Conservation (phyloP, 2,329 filamentous ascomycete species). For the Ascochyta koolunga region DNA sequence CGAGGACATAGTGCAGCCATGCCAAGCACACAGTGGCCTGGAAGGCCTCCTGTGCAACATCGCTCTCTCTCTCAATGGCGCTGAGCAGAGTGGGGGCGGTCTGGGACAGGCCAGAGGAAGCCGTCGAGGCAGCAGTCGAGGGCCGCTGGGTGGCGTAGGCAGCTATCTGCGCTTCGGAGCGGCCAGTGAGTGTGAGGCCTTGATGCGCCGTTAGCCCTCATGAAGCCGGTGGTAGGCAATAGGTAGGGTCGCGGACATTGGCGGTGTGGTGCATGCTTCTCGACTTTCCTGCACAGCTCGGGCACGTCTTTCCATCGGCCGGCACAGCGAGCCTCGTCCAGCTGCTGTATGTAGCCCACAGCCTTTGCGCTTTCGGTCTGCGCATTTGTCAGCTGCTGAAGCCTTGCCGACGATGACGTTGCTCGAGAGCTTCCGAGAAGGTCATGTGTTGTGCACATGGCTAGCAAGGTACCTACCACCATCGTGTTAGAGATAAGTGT, state of each 20-base stretch:
- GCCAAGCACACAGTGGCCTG: slow-evolving; percentile 84
- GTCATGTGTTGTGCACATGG: not conserved
- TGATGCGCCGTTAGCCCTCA: slow-evolving; percentile 25
- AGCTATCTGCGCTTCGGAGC: slow-evolving; percentile 55
- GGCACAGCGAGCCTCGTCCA: slow-evolving; percentile 87
- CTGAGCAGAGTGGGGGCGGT: slow-evolving; percentile 50
- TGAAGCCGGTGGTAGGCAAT: slow-evolving; percentile 10
- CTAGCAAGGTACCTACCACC: slow-evolving; percentile 40
- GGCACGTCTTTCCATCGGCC: slow-evolving; percentile 86
- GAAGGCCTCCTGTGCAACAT: slow-evolving; percentile 63
- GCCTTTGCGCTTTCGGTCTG: slow-evolving; percentile 73
- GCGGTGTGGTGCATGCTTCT: slow-evolving; percentile 87
- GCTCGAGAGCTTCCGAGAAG: slow-evolving; percentile 14
- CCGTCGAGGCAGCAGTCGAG: slow-evolving; percentile 49
- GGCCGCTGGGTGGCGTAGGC: slow-evolving; percentile 50
- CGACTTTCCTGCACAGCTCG: slow-evolving; percentile 89
- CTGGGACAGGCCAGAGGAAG: slow-evolving; percentile 39
- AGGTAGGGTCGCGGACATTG: slow-evolving; percentile 67
- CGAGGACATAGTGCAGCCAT: slow-evolving; percentile 81
- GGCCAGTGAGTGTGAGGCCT: slow-evolving; percentile 56
- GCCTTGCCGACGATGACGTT: slow-evolving; percentile 40
- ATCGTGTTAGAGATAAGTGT: slow-evolving; percentile 41
- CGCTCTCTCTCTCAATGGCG: slow-evolving; percentile 49
- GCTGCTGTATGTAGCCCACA: slow-evolving; percentile 76
- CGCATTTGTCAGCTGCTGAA: slow-evolving; percentile 34